Percentiles rank a stretch among this genome's conserved stretches.
Evolutionary conservation across 164 flowering plant genomes (phyloP).

Genomic region (Platanus orientalis): DNA sequence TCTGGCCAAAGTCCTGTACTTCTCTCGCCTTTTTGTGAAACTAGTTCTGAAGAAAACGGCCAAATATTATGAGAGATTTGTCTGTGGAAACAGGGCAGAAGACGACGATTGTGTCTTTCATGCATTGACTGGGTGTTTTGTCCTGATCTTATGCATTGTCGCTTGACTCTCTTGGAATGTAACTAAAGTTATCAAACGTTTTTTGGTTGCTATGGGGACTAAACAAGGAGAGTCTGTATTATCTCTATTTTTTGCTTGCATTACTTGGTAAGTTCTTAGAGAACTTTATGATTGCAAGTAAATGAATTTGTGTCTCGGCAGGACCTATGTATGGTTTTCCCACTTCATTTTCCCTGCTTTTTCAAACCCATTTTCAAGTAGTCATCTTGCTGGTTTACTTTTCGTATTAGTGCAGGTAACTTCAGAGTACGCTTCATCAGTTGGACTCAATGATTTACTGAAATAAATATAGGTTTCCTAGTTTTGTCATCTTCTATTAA

Average conservation of each 20-base stretch:
- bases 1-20: slow-evolving; percentile 23
- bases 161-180: slow-evolving; percentile 1
- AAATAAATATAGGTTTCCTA: too few species aligned
- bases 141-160: background rate
- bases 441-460: background rate
- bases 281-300: slow-evolving; percentile 3
- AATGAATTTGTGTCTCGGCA: background rate
- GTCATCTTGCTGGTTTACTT: slow-evolving; percentile 1
- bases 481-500: too few species aligned
- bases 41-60: background rate
- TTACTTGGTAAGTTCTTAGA: background rate
- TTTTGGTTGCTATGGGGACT: slow-evolving; percentile 6
- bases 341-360: slow-evolving; percentile 1
- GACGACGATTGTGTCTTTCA: background rate
- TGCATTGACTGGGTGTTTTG: slow-evolving; percentile 2
- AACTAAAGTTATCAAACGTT: background rate
- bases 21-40: slow-evolving; percentile 19
- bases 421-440: background rate
- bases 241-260: background rate
- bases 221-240: background rate
- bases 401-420: background rate
- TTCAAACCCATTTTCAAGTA: background rate
- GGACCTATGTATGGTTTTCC: slow-evolving; percentile 10
- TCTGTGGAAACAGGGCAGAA: background rate
- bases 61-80: slow-evolving; percentile 3